phyloP scores from a whole-genome alignment of 208 protist species.

The Leishmania turanica region DNA sequence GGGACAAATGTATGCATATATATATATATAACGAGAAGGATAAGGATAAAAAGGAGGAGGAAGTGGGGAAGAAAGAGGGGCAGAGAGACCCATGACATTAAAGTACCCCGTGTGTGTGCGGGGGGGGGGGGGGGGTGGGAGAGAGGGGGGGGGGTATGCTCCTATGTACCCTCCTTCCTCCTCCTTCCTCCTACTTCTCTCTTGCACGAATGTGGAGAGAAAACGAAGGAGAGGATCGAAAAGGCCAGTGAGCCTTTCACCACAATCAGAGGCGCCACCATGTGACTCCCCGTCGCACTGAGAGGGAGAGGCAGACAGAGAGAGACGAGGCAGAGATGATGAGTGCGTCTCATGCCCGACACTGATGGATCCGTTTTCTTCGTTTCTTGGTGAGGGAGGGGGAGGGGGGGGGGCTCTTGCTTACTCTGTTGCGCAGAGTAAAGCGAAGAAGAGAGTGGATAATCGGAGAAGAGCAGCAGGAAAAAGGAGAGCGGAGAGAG shows the following conservation, averaged over 20 bases:
- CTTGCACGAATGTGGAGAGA: background rate
- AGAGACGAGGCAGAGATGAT: background rate
- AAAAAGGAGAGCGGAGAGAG: background rate
- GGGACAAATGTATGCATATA: background rate
- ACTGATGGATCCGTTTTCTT: background rate
- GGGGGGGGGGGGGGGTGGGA: too few relatives aligned
- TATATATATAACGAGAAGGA: background rate
- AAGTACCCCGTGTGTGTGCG: background rate
- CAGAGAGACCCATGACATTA: background rate
- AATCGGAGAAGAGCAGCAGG: conserved; percentile 1
- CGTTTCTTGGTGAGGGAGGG: too few relatives aligned
- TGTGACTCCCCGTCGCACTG: background rate
- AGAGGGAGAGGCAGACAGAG: background rate
- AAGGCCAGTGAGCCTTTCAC: background rate
- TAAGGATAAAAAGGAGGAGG: background rate
- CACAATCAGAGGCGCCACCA: background rate
- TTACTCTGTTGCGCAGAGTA: too few relatives aligned
- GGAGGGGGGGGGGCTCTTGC: background rate
- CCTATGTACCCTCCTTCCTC: too few relatives aligned
- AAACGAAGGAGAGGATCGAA: background rate
- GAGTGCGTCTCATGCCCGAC: background rate
- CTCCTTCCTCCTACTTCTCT: background rate
- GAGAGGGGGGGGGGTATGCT: background rate
- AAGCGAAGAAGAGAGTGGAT: background rate
- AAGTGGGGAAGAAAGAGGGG: background rate